Evolutionary conservation across 805 yeast species (phyloP), one percentile per base, ranked within the genome.

Genomic region (Metschnikowia rubicola): DNA sequence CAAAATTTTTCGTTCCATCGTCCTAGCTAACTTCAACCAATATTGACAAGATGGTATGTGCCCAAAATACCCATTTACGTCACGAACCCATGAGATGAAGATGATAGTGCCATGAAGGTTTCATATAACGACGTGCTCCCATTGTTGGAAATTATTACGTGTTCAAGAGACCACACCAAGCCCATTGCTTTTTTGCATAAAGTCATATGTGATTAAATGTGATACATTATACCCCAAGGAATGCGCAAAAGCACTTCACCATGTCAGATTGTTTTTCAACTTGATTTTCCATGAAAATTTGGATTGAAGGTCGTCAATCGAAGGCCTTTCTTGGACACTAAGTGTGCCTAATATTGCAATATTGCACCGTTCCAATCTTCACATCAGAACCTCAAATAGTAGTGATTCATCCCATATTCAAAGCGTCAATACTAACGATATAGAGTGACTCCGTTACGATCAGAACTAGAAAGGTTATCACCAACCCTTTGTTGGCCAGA

Each of bases 371-470:
- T 21, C 26, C 26, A 21, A 21, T 21, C 26, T 21, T 21, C 26
- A 21, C 26, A 4, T 21, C 26, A 21, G 26, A 21, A 21, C 26
- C 26, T 21, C 26, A 21, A 7, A 21, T 8, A 17, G 10, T 21
- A 4, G 15, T 11, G 13, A 10, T n/a, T 9, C 15, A 4, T 34
- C 35, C 4, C 21, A n/a, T 9, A 13, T 8, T 30, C 29, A 26
- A 6, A 11, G 11, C 12, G 11, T 9, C 4, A 33, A 19, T 62
- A 62, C 66, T 62, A 62, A 59, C 59, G 37, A 33, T 35, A 46
- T 66, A 87, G 96, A 87, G 96, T 86, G 99, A 94, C 95, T 91
- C 98, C 75, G 91, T 94, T 80, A 94, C 99, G 72, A 88, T 94
- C 83, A 92, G 98, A 86, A 92, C 98, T 77, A 87, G 98, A 86